Percentiles rank a stretch among this genome's conserved stretches.
phyloP scores from a whole-genome alignment of 2,329 filamentous ascomycete species.

The Fragosphaeria purpurea region DNA sequence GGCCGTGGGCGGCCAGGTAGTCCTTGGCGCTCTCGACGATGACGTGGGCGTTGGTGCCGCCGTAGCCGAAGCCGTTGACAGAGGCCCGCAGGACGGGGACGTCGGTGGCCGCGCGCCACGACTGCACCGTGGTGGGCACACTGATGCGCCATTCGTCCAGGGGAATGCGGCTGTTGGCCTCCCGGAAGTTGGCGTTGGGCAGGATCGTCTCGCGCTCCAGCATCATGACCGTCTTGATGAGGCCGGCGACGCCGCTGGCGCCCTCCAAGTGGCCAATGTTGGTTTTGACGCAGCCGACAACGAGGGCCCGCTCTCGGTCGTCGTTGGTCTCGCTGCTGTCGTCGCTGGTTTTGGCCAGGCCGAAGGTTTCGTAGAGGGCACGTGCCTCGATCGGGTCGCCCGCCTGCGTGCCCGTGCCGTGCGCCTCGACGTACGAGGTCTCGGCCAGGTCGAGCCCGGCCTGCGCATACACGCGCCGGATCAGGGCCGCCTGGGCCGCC shows the following conservation, averaged over 20 bases:
- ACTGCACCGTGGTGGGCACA: constrained; percentile 27
- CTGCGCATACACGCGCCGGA: constrained; percentile 11
- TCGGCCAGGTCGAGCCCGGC: constrained; percentile 10
- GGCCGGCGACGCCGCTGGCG: constrained; percentile 32
- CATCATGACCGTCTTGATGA: constrained; percentile 30
- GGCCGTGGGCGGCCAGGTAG: constrained; percentile 1
- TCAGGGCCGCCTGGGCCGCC: constrained; percentile 18
- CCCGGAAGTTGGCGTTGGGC: constrained; percentile 34
- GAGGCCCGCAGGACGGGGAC: constrained; percentile 19
- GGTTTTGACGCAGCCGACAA: constrained; percentile 28
- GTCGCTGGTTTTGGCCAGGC: constrained; percentile 2
- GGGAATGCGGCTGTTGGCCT: constrained; percentile 33
- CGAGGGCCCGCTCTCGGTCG: background rate
- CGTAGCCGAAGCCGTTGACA: constrained; percentile 37
- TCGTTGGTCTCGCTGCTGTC: too few relatives aligned
- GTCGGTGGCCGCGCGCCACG: constrained; percentile 14
- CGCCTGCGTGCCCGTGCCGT: constrained; percentile 26
- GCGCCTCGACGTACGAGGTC: constrained; percentile 28
- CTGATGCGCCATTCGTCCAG: constrained; percentile 27
- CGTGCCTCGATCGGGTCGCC: constrained; percentile 25
- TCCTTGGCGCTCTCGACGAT: constrained; percentile 25
- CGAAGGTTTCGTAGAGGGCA: constrained; percentile 25
- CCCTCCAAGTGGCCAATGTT: constrained; percentile 38
- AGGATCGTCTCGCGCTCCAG: constrained; percentile 25
- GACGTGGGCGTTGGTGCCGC: constrained; percentile 19